Conservation (phyloP, 2,329 filamentous ascomycete species). For the Penicillium occitanis region DNA sequence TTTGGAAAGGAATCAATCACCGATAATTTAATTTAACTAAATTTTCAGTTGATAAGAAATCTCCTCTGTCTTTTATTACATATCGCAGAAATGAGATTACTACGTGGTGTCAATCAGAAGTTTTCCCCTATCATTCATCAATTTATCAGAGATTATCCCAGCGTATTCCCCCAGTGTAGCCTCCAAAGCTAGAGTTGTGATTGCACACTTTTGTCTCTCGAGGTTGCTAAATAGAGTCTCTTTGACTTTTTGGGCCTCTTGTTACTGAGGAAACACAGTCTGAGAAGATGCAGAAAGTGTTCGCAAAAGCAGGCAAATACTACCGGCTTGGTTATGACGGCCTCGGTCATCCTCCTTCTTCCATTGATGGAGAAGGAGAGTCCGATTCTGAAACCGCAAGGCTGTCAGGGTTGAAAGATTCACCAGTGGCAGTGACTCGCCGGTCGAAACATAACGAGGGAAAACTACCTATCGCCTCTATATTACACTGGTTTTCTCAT, state of each 20-base stretch:
- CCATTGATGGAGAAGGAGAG: background rate
- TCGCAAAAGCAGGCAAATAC: background rate
- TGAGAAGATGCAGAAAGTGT: background rate
- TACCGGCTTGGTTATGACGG: background rate
- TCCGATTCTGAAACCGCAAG: background rate
- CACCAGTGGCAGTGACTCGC: background rate
- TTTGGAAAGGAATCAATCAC: background rate
- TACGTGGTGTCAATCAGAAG: background rate
- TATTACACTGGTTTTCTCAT: conserved; percentile 12
- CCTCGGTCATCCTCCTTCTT: background rate
- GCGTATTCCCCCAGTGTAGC: background rate
- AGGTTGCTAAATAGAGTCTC: background rate
- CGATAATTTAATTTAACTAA: background rate
- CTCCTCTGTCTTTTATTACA: background rate
- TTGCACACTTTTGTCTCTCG: background rate
- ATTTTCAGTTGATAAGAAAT: background rate
- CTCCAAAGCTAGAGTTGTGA: background rate
- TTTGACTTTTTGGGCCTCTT: background rate
- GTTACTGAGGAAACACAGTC: background rate
- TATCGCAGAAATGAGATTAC: background rate
- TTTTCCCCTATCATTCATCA: background rate
- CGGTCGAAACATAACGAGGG: background rate
- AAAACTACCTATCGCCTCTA: background rate
- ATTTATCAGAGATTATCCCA: background rate
- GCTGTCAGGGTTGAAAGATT: background rate